Percentiles rank a stretch among this genome's conserved stretches.
Conservation (phyloP, 2,329 filamentous ascomycete species). For the Cytospora leucostoma region DNA sequence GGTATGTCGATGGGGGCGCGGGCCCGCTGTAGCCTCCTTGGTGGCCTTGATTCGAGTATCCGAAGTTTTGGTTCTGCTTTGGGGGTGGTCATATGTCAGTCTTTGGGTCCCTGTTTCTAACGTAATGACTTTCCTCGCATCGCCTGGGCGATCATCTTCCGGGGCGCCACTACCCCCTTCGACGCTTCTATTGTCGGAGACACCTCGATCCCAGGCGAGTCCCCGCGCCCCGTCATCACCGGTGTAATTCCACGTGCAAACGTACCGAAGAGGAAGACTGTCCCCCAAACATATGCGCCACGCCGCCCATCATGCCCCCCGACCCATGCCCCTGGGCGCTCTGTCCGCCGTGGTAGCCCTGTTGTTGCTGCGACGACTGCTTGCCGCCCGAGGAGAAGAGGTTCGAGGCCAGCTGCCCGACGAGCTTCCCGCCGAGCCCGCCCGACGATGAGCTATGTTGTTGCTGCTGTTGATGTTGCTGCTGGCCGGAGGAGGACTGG, state of each 20-base stretch:
- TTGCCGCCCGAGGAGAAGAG: constrained; percentile 55
- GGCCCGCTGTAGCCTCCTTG: constrained; percentile 61
- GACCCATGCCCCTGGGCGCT: constrained; percentile 42
- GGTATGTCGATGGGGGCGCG: constrained; percentile 64
- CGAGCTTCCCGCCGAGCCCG: constrained; percentile 52
- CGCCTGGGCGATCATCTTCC: neutral
- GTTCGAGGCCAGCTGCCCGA: constrained; percentile 58
- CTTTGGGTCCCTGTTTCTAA: too few species aligned
- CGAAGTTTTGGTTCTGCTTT: constrained; percentile 53
- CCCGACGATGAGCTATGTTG: constrained; percentile 33
- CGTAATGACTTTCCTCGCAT: neutral
- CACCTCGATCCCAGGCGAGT: neutral
- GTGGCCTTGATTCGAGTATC: constrained; percentile 60
- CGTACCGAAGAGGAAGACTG: constrained; percentile 46
- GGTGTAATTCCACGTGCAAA: constrained; percentile 22
- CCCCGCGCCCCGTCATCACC: neutral
- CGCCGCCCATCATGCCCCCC: constrained; percentile 54
- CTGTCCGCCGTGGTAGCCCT: constrained; percentile 53
- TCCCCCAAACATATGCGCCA: constrained; percentile 54
- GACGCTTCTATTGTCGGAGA: too few species aligned
- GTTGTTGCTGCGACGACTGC: constrained; percentile 45
- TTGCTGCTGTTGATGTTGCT: constrained; percentile 19
- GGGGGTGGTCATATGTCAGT: neutral
- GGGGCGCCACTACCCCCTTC: neutral
- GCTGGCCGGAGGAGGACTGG: constrained; percentile 35